Conservation (phyloP, 1,284 basidiomycete species). For the Phylloboletellus chloephorus region DNA sequence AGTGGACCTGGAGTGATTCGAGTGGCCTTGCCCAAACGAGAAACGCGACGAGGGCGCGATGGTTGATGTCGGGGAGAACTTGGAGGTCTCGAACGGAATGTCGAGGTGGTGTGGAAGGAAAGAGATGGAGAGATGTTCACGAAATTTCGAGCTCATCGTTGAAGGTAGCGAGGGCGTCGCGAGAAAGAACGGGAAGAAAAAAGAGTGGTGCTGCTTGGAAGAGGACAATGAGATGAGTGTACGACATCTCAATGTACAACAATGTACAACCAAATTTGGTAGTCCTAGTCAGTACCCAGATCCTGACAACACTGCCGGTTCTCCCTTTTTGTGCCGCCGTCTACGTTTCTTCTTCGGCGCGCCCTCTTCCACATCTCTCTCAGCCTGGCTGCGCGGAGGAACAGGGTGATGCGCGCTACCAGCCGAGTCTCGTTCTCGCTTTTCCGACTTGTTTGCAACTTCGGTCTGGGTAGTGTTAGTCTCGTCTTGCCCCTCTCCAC, state of each 20-base stretch:
- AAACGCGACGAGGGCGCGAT: slow-evolving; percentile 19
- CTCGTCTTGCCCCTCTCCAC: slow-evolving; percentile 2
- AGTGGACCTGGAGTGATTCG: slow-evolving; percentile 7
- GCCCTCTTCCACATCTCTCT: slow-evolving; percentile 9
- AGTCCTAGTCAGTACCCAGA: slow-evolving; percentile 8
- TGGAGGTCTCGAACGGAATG: slow-evolving; percentile 25
- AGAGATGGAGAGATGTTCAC: slow-evolving; percentile 33
- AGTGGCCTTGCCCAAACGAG: slow-evolving; percentile 17
- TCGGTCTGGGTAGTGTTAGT: not conserved
- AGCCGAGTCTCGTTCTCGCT: slow-evolving; percentile 19
- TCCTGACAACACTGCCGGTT: not conserved
- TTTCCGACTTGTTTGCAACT: slow-evolving; percentile 6
- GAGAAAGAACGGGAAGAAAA: slow-evolving; percentile 6
- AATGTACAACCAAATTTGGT: slow-evolving; percentile 19
- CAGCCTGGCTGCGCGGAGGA: not conserved
- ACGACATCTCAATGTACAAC: slow-evolving; percentile 21
- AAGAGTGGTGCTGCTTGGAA: slow-evolving; percentile 7
- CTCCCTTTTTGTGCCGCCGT: slow-evolving; percentile 33
- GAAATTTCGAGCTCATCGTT: slow-evolving; percentile 30
- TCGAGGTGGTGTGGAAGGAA: slow-evolving; percentile 11
- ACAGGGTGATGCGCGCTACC: not conserved
- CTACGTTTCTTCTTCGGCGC: slow-evolving; percentile 33
- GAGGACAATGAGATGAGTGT: slow-evolving; percentile 27
- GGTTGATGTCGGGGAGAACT: slow-evolving; percentile 36
- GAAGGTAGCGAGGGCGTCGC: not conserved